phyloP scores from a whole-genome alignment of 2,329 filamentous ascomycete genomes.

The Gremmenia infestans region DNA sequence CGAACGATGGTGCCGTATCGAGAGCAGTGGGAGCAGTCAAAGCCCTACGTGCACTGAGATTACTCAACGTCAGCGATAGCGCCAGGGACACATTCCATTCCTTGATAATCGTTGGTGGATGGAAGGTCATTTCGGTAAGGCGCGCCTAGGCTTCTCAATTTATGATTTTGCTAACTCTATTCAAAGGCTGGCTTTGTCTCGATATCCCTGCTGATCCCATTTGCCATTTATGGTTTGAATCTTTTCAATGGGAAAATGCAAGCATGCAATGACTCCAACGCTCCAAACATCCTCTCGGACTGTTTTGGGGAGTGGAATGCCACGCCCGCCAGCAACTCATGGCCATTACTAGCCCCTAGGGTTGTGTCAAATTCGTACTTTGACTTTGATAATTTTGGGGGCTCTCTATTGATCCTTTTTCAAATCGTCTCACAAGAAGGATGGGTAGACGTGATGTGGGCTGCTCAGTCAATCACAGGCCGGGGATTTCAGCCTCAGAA shows the following conservation, averaged over 20 bases:
- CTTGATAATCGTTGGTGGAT: conserved; percentile 86
- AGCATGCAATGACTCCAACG: conserved; percentile 69
- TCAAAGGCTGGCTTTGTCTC: conserved; percentile 74
- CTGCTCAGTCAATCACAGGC: conserved; percentile 76
- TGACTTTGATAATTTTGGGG: conserved; percentile 92
- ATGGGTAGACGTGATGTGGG: conserved; percentile 91
- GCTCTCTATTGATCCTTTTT: conserved; percentile 91
- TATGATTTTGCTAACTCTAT: conserved; percentile 33
- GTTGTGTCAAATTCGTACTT: conserved; percentile 78
- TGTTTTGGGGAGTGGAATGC: conserved; percentile 82
- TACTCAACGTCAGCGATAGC: conserved; percentile 94
- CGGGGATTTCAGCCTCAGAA: conserved; percentile 65
- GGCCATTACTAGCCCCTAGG: conserved; percentile 79
- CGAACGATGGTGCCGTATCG: conserved; percentile 78
- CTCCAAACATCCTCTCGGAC: conserved; percentile 56
- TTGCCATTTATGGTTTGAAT: conserved; percentile 93
- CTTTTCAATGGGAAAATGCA: conserved; percentile 82
- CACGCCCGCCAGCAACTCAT: conserved; percentile 66
- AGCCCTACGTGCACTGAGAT: conserved; percentile 80
- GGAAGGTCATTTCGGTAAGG: conserved; percentile 67
- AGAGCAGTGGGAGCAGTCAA: conserved; percentile 95
- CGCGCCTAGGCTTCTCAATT: not conserved
- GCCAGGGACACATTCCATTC: conserved; percentile 96
- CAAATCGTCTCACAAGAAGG: conserved; percentile 99
- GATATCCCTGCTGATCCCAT: conserved; percentile 87